Evolutionary conservation across 177 flowering plant genomes (phyloP).

Genomic region (Vitis hybrid): DNA sequence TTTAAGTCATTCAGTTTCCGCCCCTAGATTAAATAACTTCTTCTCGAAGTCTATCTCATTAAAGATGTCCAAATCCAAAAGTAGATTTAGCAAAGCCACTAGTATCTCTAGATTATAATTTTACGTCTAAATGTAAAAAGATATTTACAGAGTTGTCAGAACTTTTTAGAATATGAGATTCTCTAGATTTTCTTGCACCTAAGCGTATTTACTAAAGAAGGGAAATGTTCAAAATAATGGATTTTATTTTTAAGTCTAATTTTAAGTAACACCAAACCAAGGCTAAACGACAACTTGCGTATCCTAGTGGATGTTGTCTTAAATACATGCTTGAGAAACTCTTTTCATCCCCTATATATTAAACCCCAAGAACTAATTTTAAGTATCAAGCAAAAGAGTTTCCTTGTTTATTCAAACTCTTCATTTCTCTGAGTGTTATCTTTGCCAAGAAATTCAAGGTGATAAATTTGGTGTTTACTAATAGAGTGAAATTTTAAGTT

Average conservation of each 20-base stretch:
- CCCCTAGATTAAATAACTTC: too few relatives aligned
- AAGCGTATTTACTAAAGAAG: neutral
- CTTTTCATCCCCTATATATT: neutral
- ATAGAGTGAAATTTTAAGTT: too few relatives aligned
- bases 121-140: neutral
- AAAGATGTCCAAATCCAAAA: neutral
- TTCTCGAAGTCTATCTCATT: neutral
- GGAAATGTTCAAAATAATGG: neutral
- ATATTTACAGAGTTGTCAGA: neutral
- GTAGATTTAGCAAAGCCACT: neutral
- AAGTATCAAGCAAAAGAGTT: too few relatives aligned
- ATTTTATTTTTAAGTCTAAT: neutral
- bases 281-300: neutral
- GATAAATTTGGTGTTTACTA: too few relatives aligned
- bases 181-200: neutral
- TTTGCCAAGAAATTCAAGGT: too few relatives aligned
- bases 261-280: neutral
- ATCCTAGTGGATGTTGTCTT: neutral
- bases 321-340: neutral
- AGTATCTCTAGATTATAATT: neutral
- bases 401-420: too few relatives aligned
- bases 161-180: neutral
- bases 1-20: neutral
- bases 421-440: too few relatives aligned
- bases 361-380: neutral